A percentile compares a stretch with the other conserved stretches of the same genome.
These are phyloP conservation scores for Trametes cubensis DNA, from an alignment of 768 basidiomycete genomes.

Conservation along the genomic window DNA sequence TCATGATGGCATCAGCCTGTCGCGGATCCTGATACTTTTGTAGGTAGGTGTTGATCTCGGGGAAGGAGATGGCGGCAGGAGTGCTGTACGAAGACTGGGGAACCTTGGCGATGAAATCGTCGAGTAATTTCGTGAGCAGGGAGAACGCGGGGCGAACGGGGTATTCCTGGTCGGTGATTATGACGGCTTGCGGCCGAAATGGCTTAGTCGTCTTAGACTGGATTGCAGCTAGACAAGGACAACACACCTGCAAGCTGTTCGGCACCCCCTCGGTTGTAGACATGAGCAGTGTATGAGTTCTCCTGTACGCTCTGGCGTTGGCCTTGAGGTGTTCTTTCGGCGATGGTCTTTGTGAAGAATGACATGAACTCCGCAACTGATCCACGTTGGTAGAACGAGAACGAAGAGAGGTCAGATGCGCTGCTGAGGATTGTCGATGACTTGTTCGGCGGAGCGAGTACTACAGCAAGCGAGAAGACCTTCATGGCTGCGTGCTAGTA, in stretches of 20 bases:
- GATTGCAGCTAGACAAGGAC: neutral
- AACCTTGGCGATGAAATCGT: constrained; percentile 85
- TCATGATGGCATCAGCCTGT: constrained; percentile 98
- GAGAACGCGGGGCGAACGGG: constrained; percentile 97
- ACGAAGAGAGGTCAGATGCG: constrained; percentile 83
- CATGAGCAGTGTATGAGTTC: constrained; percentile 90
- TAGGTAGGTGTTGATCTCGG: constrained; percentile 74
- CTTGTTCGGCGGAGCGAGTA: constrained; percentile 67
- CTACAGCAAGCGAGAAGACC: constrained; percentile 78
- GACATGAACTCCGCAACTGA: constrained; percentile 90
- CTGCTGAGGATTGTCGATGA: constrained; percentile 64
- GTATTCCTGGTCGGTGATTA: constrained; percentile 95
- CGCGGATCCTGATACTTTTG: constrained; percentile 95
- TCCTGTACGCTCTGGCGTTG: constrained; percentile 95
- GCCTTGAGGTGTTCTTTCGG: constrained; percentile 82
- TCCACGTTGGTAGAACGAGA: constrained; percentile 91
- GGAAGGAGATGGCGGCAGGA: constrained; percentile 73
- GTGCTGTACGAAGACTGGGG: constrained; percentile 69
- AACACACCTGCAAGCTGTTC: constrained; percentile 80
- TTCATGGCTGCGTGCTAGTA: constrained; percentile 61
- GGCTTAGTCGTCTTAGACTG: neutral
- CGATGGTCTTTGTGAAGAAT: constrained; percentile 93
- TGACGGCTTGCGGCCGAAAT: constrained; percentile 58
- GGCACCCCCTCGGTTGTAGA: constrained; percentile 87
- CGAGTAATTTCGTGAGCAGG: constrained; percentile 87